These are phyloP conservation scores for Xylariaceae sp. DNA, from an alignment of 2,329 filamentous ascomycete genomes.

Conservation along the genomic window DNA sequence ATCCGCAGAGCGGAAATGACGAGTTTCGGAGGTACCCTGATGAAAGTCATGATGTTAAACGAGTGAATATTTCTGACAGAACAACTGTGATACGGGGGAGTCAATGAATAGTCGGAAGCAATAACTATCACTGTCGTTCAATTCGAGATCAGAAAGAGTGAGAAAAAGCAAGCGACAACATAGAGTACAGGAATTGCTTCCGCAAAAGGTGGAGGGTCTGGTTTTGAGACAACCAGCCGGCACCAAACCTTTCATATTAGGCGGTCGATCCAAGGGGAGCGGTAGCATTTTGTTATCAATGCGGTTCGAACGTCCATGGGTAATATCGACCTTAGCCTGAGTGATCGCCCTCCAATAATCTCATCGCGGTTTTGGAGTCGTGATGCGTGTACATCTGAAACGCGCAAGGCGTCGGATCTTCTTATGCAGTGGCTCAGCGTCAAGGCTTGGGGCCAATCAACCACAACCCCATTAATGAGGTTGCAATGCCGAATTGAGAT, in stretches of 20 bases:
- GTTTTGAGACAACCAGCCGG: too few species aligned
- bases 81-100: too few species aligned
- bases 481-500: slow-evolving; percentile 3
- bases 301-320: neutral
- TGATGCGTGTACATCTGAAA: slow-evolving; percentile 36
- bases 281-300: slow-evolving; percentile 18
- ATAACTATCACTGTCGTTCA: too few species aligned
- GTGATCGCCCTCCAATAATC: slow-evolving; percentile 18
- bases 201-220: too few species aligned
- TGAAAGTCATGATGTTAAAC: slow-evolving; percentile 26
- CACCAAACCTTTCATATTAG: too few species aligned
- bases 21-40: slow-evolving; percentile 35
- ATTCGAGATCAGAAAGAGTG: too few species aligned
- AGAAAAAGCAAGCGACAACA: too few species aligned
- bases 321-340: neutral
- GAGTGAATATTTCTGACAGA: too few species aligned
- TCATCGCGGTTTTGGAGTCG: slow-evolving; percentile 17
- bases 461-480: slow-evolving; percentile 1
- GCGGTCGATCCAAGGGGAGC: too few species aligned
- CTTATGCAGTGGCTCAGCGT: slow-evolving; percentile 17
- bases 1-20: slow-evolving; percentile 42
- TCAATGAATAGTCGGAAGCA: too few species aligned
- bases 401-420: slow-evolving; percentile 26
- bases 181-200: too few species aligned
- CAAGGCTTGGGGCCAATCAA: neutral